Evolutionary conservation across 306 rosid genomes (phyloP).

Genomic region (Hippophae gyantsensis): DNA sequence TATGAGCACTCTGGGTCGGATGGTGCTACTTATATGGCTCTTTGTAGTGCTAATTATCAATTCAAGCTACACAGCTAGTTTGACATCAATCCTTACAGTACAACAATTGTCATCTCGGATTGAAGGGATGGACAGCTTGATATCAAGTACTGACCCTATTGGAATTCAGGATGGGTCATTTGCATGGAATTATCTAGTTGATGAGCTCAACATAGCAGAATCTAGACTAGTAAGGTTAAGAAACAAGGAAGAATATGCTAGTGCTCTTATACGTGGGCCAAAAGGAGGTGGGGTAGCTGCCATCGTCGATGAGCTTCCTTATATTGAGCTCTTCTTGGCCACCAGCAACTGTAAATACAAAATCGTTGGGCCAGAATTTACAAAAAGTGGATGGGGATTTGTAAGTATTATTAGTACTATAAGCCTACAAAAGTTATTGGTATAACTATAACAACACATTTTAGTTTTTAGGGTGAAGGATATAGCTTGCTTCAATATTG

Average conservation of each 20-base stretch:
- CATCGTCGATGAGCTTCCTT: slow-evolving; percentile 81
- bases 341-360: slow-evolving; percentile 40
- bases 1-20: slow-evolving; percentile 61
- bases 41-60: slow-evolving; percentile 83
- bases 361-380: slow-evolving; percentile 78
- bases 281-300: slow-evolving; percentile 67
- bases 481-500: not conserved
- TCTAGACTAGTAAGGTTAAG: slow-evolving; percentile 53
- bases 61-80: slow-evolving; percentile 91
- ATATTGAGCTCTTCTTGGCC: slow-evolving; percentile 54
- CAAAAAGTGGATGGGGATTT: slow-evolving; percentile 88
- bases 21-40: slow-evolving; percentile 78
- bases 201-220: slow-evolving; percentile 57
- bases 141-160: slow-evolving; percentile 46
- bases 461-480: too few relatives aligned
- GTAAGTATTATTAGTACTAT: slow-evolving; percentile 36
- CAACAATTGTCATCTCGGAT: slow-evolving; percentile 62
- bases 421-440: not conserved
- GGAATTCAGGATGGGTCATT: slow-evolving; percentile 86
- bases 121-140: slow-evolving; percentile 69
- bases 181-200: slow-evolving; percentile 42
- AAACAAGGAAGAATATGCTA: slow-evolving; percentile 33
- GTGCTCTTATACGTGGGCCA: slow-evolving; percentile 56
- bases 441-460: too few relatives aligned
- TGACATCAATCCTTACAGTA: slow-evolving; percentile 84